Evolutionary conservation across 345 rosid species (phyloP), one percentile per base, ranked within the genome.

Genomic region (Populus tremula): DNA sequence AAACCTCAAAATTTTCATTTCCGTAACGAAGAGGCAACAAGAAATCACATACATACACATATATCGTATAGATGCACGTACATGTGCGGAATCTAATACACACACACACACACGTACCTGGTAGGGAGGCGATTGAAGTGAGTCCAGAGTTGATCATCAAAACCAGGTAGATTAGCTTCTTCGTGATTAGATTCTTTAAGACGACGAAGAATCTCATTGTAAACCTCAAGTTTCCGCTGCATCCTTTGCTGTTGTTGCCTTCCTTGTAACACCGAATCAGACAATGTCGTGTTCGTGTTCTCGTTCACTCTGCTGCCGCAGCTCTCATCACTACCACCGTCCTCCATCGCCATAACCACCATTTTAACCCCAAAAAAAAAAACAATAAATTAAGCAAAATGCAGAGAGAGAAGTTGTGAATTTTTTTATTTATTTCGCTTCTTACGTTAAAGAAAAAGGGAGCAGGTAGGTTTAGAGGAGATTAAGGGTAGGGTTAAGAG

Each of bases 121-220:
- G 93, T 79, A 25, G 99, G 98, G 61, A 96, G 97, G 54, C 98
- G 97, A 69, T 78, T 87, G 86, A 96, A 96, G 91, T 96, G 99
- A 76, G 89, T 49, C 99, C 94, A 96, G 64, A 96, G 98, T 43
- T 93, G 88, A 25, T 96, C 92, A 18, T 88, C 89, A 79, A 96
- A 96, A 54, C 82, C 87, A 43, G 94, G 90, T 27, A 54, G 88
- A 86, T 83, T 83, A 9, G 93, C 73, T 79, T 93, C 98, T 12
- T 78, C 76, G 75, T 70, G 77, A 68, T 69, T 61, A 29, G 95
- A 87, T 65, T 86, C 87, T 27, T 86, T 86, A 67, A 96, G 93
- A 49, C 94, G 90, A 73, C 93, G 87, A 74, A 92, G 89, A 33
- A 93, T 84, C 88, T 92, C 97, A 27, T 82, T 79, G 85, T 84